A percentile compares a stretch with the other conserved stretches of the same genome.
phyloP scores from a whole-genome alignment of 2,329 filamentous ascomycete species.

The Colletotrichum viniferum region DNA sequence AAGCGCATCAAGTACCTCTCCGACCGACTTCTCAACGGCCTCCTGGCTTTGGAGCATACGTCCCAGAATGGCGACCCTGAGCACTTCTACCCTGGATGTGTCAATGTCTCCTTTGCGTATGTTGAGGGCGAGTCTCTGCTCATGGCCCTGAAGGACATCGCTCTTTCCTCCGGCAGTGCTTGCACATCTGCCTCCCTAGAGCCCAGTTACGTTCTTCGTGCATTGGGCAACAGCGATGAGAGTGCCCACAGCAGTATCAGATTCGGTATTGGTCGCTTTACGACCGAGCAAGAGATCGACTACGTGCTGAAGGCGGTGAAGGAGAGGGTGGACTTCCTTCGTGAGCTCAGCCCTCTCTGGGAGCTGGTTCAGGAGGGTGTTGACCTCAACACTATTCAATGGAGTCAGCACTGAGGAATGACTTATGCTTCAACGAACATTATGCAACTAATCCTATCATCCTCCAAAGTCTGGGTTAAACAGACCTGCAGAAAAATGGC shows the following conservation, averaged over 20 bases:
- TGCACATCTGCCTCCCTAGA: constrained; percentile 97
- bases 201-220: constrained; percentile 93
- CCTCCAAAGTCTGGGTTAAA: neutral
- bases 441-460: neutral
- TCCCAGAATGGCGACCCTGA: constrained; percentile 84
- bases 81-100: constrained; percentile 91
- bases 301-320: constrained; percentile 95
- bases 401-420: constrained; percentile 83
- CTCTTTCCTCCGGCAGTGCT: constrained; percentile 92
- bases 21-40: constrained; percentile 79
- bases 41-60: constrained; percentile 91
- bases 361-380: constrained; percentile 97
- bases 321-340: constrained; percentile 88
- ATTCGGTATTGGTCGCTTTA: constrained; percentile 97
- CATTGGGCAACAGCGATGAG: constrained; percentile 94
- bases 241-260: constrained; percentile 97
- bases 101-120: constrained; percentile 98
- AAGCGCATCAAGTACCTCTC: constrained; percentile 85
- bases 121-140: constrained; percentile 97
- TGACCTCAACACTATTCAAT: constrained; percentile 94
- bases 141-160: constrained; percentile 98
- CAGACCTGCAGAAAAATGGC: neutral
- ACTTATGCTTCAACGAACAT: neutral
- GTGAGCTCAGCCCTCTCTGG: constrained; percentile 95
- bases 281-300: constrained; percentile 92